Evolutionary conservation across 139 green algal species (phyloP).

Genomic region (Diplosphaera chodatii): DNA sequence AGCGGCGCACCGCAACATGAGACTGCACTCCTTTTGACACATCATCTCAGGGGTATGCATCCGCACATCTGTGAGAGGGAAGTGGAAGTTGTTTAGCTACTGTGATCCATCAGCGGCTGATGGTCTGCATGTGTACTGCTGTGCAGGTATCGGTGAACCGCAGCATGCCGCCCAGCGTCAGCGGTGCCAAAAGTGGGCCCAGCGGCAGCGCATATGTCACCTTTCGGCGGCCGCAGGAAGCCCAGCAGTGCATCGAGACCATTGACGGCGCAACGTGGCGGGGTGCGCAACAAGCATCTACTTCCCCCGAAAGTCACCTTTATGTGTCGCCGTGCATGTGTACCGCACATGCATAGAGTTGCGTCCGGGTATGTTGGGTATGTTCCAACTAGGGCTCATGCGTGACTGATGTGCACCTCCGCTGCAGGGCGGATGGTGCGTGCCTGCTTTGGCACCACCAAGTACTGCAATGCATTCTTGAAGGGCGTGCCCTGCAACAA

Average conservation of each 20-base stretch:
- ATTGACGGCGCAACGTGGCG: constrained; percentile 69
- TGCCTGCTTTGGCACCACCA: constrained; percentile 93
- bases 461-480: constrained; percentile 93
- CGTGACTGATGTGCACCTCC: too few relatives aligned
- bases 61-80: too few relatives aligned
- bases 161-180: constrained; percentile 10
- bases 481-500: constrained; percentile 83
- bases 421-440: constrained; percentile 52
- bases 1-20: background rate
- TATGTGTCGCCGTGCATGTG: too few relatives aligned
- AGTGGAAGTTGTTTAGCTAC: too few relatives aligned
- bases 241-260: constrained; percentile 71
- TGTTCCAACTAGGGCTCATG: too few relatives aligned
- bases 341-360: too few relatives aligned
- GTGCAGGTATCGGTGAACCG: constrained; percentile 72
- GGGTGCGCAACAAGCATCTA: constrained; percentile 26
- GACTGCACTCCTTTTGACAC: too few relatives aligned
- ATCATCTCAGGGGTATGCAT: too few relatives aligned
- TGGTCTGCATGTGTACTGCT: too few relatives aligned
- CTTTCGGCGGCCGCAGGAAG: constrained; percentile 64
- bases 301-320: too few relatives aligned
- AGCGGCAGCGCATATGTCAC: constrained; percentile 83
- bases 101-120: too few relatives aligned
- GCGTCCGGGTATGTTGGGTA: too few relatives aligned
- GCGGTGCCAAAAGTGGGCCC: constrained; percentile 37